These are phyloP conservation scores for Craspedostauros australis DNA, from an alignment of 108 stramenopile species.

Conservation along the genomic window DNA sequence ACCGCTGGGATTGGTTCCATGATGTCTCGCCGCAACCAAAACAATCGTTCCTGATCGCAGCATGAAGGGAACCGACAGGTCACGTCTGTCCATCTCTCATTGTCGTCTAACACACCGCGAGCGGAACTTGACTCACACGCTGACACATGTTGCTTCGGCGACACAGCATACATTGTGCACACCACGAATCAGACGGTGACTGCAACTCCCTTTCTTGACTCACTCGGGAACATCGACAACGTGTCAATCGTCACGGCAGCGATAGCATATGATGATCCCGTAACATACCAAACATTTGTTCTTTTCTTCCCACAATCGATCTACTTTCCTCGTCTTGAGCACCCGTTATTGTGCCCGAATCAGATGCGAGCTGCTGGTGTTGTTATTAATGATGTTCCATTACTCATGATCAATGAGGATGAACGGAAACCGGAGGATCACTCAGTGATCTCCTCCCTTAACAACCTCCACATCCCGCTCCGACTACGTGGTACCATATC, in stretches of 20 bases:
- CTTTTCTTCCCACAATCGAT: constrained; percentile 27
- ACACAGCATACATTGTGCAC: constrained; percentile 1
- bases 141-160: constrained; percentile 25
- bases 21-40: no score
- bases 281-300: constrained; percentile 17
- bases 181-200: constrained; percentile 5
- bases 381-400: constrained; percentile 13
- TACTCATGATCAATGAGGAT: background rate
- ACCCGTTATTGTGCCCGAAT: constrained; percentile 27
- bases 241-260: constrained; percentile 29
- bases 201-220: constrained; percentile 5
- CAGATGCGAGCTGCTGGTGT: constrained; percentile 29
- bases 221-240: background rate
- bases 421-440: no score
- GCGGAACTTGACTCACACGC: constrained; percentile 26
- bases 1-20: no score
- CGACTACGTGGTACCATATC: background rate
- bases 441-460: background rate
- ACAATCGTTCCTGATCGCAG: no score
- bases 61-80: no score
- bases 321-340: constrained; percentile 11
- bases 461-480: background rate
- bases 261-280: constrained; percentile 18
- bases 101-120: background rate
- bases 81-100: no score